Evolutionary conservation across 2,329 filamentous ascomycete species (phyloP).

Genomic region (Clonostachys sp.): DNA sequence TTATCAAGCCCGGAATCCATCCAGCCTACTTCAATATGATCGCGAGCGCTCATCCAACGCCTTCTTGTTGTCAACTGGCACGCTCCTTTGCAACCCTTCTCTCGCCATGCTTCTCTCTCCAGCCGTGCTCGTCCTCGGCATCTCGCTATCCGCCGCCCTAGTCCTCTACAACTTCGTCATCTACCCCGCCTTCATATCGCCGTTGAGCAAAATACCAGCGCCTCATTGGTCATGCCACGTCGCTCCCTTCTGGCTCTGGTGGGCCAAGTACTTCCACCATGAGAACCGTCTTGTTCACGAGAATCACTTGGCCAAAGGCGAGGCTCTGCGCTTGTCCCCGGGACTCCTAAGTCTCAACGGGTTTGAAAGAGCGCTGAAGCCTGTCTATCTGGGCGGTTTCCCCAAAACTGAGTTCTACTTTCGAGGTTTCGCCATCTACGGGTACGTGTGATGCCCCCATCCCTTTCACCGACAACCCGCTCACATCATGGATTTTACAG

Average conservation of each 20-base stretch:
- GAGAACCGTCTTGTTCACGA: slow-evolving; percentile 5
- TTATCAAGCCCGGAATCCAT: too few species aligned
- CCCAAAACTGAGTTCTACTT: too few species aligned
- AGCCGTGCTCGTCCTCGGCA: too few species aligned
- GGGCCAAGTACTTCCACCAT: background rate
- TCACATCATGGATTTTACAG: too few species aligned
- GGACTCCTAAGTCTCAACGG: slow-evolving; percentile 2
- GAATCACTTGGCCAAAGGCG: slow-evolving; percentile 1
- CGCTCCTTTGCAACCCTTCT: too few species aligned
- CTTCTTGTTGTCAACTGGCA: too few species aligned
- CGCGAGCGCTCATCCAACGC: too few species aligned
- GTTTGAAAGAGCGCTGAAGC: slow-evolving; percentile 1
- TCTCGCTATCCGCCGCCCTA: background rate
- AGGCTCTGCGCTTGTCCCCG: slow-evolving; percentile 1
- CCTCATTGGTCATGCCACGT: slow-evolving; percentile 7
- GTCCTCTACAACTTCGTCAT: background rate
- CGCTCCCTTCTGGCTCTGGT: slow-evolving; percentile 5
- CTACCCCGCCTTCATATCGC: slow-evolving; percentile 1
- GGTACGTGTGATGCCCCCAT: too few species aligned
- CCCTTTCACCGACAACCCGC: too few species aligned
- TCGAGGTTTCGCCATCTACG: too few species aligned
- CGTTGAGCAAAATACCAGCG: slow-evolving; percentile 6
- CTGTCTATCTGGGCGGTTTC: slow-evolving; percentile 2
- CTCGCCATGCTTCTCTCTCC: too few species aligned
- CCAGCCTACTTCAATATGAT: too few species aligned